Conservation (phyloP, 2,329 filamentous ascomycete genomes). For the Botrytis porri region DNA sequence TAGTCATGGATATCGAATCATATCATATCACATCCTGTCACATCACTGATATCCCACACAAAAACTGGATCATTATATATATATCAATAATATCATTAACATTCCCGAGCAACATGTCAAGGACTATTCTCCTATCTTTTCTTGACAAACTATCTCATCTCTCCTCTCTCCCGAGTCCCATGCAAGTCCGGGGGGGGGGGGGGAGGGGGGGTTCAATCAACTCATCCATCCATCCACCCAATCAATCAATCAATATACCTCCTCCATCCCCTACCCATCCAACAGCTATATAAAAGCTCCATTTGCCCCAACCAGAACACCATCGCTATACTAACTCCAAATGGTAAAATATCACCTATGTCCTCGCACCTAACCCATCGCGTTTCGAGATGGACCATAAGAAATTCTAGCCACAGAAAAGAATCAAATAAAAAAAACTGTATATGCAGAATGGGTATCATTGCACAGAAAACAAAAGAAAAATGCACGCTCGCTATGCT, state of each 20-base stretch:
- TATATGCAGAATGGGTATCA: conserved; percentile 20
- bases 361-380: not conserved
- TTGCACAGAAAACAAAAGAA: conserved; percentile 9
- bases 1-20: too few species aligned
- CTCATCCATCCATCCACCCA: not conserved
- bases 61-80: too few species aligned
- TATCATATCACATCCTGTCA: not conserved
- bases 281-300: not conserved
- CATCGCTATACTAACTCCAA: conserved; percentile 2
- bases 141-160: not conserved
- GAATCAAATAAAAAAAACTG: not conserved
- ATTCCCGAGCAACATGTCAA: not conserved
- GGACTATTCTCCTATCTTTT: not conserved
- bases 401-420: not conserved
- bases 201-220: too few species aligned
- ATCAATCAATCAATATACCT: not conserved
- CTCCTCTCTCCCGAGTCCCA: not conserved
- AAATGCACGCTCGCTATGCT: conserved; percentile 17
- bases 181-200: not conserved
- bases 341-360: not conserved
- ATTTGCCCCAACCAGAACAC: not conserved
- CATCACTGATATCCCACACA: not conserved
- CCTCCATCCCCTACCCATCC: not conserved
- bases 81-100: not conserved
- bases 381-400: not conserved